Percentiles rank a stretch among this genome's conserved stretches.
phyloP scores from a whole-genome alignment of 2,329 filamentous ascomycete genomes.

The Sporothrix brunneoviolacea region DNA sequence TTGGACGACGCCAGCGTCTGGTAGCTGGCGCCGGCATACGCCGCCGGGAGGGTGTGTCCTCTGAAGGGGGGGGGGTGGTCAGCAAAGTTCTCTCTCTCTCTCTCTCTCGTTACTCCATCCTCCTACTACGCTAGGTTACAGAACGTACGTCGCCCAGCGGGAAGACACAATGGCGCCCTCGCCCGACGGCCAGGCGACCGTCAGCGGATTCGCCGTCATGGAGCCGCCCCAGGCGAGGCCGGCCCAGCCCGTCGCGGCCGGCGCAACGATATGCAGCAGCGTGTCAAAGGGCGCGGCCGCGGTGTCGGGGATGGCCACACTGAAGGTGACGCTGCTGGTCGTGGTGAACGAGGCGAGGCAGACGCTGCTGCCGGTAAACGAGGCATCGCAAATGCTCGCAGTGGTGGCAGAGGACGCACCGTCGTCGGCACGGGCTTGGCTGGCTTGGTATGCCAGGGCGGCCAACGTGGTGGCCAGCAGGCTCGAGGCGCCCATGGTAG shows the following conservation, averaged over 20 bases:
- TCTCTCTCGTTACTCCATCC: too few relatives aligned
- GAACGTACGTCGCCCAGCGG: constrained; percentile 31
- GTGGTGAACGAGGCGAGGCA: constrained; percentile 20
- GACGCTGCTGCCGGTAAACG: background rate
- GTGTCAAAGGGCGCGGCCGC: constrained; percentile 26
- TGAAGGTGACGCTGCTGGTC: constrained; percentile 18
- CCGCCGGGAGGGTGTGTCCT: constrained; percentile 12
- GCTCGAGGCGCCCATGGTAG: background rate
- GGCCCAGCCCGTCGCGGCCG: constrained; percentile 29
- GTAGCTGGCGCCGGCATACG: constrained; percentile 20
- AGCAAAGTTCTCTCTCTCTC: too few relatives aligned
- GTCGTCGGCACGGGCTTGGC: too few relatives aligned
- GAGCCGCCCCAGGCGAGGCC: constrained; percentile 33
- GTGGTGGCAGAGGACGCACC: background rate
- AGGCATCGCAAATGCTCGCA: constrained; percentile 3
- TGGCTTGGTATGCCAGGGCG: background rate
- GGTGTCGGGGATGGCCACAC: constrained; percentile 24
- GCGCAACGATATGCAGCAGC: constrained; percentile 31
- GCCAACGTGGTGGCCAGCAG: background rate
- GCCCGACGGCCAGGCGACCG: constrained; percentile 32
- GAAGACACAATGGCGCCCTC: constrained; percentile 30
- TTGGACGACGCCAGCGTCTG: constrained; percentile 18
- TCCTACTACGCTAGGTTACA: too few relatives aligned
- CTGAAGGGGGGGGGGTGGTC: too few relatives aligned
- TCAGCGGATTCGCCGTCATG: constrained; percentile 34